Conservation (phyloP, 768 basidiomycete genomes). For the Pilatotrama ljubarskyi region DNA sequence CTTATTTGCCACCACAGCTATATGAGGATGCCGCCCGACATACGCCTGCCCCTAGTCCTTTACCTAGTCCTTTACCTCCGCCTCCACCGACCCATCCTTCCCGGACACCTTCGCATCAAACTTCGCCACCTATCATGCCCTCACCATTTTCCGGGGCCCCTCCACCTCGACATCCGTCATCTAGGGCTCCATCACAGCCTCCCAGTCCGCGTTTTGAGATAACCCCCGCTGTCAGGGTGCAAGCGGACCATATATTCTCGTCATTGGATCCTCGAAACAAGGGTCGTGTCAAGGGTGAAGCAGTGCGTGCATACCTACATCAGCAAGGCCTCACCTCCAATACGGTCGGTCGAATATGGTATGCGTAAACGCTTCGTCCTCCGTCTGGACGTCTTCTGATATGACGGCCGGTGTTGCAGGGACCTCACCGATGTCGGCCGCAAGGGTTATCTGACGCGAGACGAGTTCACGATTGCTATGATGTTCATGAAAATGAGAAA, state of each 20-base stretch:
- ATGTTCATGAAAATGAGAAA: slow-evolving; percentile 23
- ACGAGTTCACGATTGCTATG: slow-evolving; percentile 25
- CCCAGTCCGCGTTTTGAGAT: slow-evolving; percentile 15
- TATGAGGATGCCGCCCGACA: slow-evolving; percentile 41
- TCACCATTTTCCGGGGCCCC: not conserved
- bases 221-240: slow-evolving; percentile 5
- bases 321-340: slow-evolving; percentile 15
- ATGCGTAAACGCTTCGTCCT: not conserved
- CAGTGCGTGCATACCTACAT: slow-evolving; percentile 15
- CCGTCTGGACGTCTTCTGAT: not conserved
- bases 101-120: not conserved
- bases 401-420: not conserved
- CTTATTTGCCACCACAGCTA: slow-evolving; percentile 42
- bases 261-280: slow-evolving; percentile 16
- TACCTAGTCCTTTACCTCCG: not conserved
- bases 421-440: slow-evolving; percentile 17
- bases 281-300: slow-evolving; percentile 14
- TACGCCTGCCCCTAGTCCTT: not conserved
- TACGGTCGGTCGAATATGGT: slow-evolving; percentile 24
- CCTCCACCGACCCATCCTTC: slow-evolving; percentile 12
- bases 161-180: slow-evolving; percentile 12
- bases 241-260: slow-evolving; percentile 19
- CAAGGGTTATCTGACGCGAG: slow-evolving; percentile 20
- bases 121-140: not conserved
- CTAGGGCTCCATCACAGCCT: not conserved